phyloP scores from a whole-genome alignment of 2,329 filamentous ascomycete species.

The Aspergillus caelatus region DNA sequence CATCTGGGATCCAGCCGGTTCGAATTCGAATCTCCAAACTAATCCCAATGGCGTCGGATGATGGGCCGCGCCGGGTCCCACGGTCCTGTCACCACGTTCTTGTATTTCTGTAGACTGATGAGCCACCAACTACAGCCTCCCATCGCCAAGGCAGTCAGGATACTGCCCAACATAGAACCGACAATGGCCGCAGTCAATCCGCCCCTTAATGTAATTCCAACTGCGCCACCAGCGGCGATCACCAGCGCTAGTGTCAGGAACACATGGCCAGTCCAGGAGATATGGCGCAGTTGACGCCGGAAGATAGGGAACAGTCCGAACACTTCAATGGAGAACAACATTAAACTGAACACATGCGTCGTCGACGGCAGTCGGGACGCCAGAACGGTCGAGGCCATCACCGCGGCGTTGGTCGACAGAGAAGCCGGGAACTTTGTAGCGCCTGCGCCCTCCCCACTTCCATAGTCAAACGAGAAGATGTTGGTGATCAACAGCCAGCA shows the following conservation, averaged over 20 bases:
- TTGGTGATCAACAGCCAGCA: conserved; percentile 93
- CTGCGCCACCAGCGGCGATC: conserved; percentile 75
- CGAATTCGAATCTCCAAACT: neutral
- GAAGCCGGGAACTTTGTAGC: conserved; percentile 59
- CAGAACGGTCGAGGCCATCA: conserved; percentile 95
- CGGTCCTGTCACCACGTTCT: conserved; percentile 96
- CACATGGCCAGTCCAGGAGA: conserved; percentile 80
- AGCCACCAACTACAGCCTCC: conserved; percentile 97
- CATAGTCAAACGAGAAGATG: conserved; percentile 97
- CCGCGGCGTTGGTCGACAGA: conserved; percentile 89
- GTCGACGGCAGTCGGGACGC: conserved; percentile 87
- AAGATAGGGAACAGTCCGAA: conserved; percentile 99
- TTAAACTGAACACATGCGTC: conserved; percentile 91
- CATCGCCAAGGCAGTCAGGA: conserved; percentile 77
- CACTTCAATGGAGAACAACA: conserved; percentile 94
- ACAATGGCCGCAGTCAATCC: conserved; percentile 61
- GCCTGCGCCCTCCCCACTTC: conserved; percentile 56
- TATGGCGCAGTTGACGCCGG: conserved; percentile 79
- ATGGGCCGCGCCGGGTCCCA: conserved; percentile 92
- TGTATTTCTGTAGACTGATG: conserved; percentile 95
- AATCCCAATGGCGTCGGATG: conserved; percentile 48
- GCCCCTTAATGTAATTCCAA: conserved; percentile 64
- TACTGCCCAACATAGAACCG: conserved; percentile 75
- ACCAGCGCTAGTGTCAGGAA: conserved; percentile 75
- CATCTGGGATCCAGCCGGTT: neutral